Base-by-base conservation (phyloP, 768 basidiomycete species). In the Gloeophyllum trabeum region DNA sequence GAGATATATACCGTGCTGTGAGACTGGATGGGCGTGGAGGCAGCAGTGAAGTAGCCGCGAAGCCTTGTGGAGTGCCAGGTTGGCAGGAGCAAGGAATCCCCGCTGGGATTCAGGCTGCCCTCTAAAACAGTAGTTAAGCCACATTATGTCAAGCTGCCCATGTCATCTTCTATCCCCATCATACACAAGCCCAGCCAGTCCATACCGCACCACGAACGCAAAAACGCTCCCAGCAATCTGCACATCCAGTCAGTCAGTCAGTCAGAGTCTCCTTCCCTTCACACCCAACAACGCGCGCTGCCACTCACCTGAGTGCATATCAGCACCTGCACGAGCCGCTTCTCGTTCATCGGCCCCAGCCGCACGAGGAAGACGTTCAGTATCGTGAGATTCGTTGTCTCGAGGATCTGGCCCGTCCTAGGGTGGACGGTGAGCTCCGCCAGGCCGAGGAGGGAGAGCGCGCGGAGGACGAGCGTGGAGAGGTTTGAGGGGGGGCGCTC, bases 121-220 rank as follows among this genome's bases (percentile, higher is more conserved):
- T 23, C 14, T 5, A 12, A 19, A 16, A 16, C 6, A 14, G 37
- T n/a, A n/a, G n/a, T n/a, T n/a, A n/a, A n/a, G n/a, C n/a, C n/a
- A n/a, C n/a, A n/a, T n/a, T n/a, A n/a, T n/a, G n/a, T n/a, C n/a
- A n/a, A n/a, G n/a, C n/a, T 32, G 28, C 16, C 28, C 16, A 32
- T 10, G 16, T 60, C 67, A 91, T 56, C 89, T 67, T 56, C 93
- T 71, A 63, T 91, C 89, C 6, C 89, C 91, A 54, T 94, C 93
- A 56, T 96, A 99, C 35, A 96, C 72, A 42, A 94, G 68, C 37
- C 83, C 75, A 3, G 90, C 91, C 10, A 93, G 69, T 6, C 92
- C 93, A 52, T 99, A 97, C 51, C 94, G 71, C 24, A 98, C 74
- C 18, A 71, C 65, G 58, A 98, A 98, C 5, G 89, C 96, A 6